Percentiles rank a stretch among this genome's conserved stretches.
phyloP scores from a whole-genome alignment of 306 rosid genomes.

The Vigna trinervia region DNA sequence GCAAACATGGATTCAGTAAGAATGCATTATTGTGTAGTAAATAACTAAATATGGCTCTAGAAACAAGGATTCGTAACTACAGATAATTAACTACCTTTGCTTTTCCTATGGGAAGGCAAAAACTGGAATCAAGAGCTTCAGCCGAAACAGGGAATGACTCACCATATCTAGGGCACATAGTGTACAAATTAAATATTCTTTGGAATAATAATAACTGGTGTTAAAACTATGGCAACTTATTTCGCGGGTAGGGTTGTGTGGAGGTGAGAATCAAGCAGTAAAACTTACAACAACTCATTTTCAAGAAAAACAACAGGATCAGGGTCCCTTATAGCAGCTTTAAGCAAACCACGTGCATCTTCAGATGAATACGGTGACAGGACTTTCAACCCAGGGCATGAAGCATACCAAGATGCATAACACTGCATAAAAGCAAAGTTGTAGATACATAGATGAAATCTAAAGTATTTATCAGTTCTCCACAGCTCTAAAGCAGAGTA shows the following conservation, averaged over 20 bases:
- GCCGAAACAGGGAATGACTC: constrained; percentile 97
- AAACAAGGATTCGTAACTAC: constrained; percentile 35
- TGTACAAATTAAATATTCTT: constrained; percentile 41
- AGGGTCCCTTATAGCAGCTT: constrained; percentile 98
- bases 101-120: constrained; percentile 95
- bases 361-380: constrained; percentile 93
- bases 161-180: constrained; percentile 73
- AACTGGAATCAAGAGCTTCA: constrained; percentile 97
- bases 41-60: constrained; percentile 13
- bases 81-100: constrained; percentile 76
- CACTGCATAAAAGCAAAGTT: constrained; percentile 62
- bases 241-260: not conserved
- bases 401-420: constrained; percentile 87
- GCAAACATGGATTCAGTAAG: not conserved
- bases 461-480: constrained; percentile 15
- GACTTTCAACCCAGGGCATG: constrained; percentile 95
- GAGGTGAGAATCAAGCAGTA: not conserved
- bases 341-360: constrained; percentile 97
- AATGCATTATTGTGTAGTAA: constrained; percentile 27
- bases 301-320: constrained; percentile 99
- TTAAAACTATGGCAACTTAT: constrained; percentile 25
- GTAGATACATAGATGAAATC: constrained; percentile 20
- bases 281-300: constrained; percentile 93
- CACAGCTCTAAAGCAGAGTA: constrained; percentile 24
- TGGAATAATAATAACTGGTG: constrained; percentile 5